Conservation (phyloP, 352 stramenopile genomes). For the Globisporangium cylindrosporum region DNA sequence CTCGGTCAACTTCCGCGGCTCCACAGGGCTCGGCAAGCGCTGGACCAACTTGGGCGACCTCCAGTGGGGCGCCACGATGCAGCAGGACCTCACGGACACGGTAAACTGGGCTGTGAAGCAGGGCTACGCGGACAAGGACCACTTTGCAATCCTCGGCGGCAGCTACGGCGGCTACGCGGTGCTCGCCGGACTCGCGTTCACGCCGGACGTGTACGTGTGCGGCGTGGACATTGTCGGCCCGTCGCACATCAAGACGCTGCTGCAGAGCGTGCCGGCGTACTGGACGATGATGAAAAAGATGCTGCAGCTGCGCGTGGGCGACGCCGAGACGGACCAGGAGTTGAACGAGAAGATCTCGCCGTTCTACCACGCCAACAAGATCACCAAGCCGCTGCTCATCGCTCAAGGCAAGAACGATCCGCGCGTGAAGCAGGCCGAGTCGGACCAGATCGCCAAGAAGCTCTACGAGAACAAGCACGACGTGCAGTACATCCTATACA, state of each 20-base stretch:
- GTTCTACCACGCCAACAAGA: conserved; percentile 72
- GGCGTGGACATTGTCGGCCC: conserved; percentile 73
- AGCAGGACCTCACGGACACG: conserved; percentile 48
- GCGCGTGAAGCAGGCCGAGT: conserved; percentile 64
- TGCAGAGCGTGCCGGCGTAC: conserved; percentile 41
- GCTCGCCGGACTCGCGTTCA: conserved; percentile 71
- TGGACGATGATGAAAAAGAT: conserved; percentile 40
- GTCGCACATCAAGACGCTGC: conserved; percentile 43
- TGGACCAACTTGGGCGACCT: conserved; percentile 51
- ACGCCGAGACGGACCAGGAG: conserved; percentile 36
- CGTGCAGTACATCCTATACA: conserved; percentile 81
- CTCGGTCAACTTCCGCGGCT: conserved; percentile 66
- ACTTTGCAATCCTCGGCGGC: conserved; percentile 55
- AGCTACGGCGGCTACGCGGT: conserved; percentile 76
- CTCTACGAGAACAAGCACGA: conserved; percentile 64
- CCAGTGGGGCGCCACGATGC: conserved; percentile 40
- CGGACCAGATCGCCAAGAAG: conserved; percentile 71
- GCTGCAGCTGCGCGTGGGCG: conserved; percentile 36
- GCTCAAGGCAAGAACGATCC: conserved; percentile 80
- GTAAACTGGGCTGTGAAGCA: conserved; percentile 58
- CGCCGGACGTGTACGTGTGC: conserved; percentile 73
- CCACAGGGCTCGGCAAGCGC: conserved; percentile 68
- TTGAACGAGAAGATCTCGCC: conserved; percentile 51
- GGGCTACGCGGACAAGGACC: conserved; percentile 45
- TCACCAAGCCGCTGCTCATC: conserved; percentile 76